Conservation (phyloP, 495 filamentous ascomycete species). For the Aspergillus wentii region DNA sequence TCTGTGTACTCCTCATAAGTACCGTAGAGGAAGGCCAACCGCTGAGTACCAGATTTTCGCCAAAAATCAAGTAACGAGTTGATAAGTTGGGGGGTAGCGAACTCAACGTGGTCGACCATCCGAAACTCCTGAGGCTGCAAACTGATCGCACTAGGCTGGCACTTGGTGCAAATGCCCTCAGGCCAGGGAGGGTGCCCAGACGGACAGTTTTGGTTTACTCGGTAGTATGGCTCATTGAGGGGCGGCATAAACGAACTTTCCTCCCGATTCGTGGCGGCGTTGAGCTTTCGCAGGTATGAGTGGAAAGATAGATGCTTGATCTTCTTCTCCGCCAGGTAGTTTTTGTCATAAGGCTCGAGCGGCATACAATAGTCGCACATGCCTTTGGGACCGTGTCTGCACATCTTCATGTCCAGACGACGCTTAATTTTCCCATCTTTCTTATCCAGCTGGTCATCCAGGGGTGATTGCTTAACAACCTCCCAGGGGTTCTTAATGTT, state of each 20-base stretch:
- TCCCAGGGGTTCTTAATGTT: slow-evolving; percentile 92
- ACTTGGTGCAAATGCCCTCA: slow-evolving; percentile 98
- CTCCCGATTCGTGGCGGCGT: slow-evolving; percentile 91
- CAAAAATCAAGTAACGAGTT: slow-evolving; percentile 88
- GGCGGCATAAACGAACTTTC: slow-evolving; percentile 97
- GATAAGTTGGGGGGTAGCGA: slow-evolving; percentile 74
- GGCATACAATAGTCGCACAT: slow-evolving; percentile 99
- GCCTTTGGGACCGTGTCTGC: slow-evolving; percentile 88
- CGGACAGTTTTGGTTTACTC: slow-evolving; percentile 83
- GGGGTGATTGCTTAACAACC: slow-evolving; percentile 73
- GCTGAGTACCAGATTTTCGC: slow-evolving; percentile 73
- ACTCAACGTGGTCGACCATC: slow-evolving; percentile 99
- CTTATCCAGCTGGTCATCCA: slow-evolving; percentile 83
- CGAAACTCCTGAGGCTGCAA: slow-evolving; percentile 89
- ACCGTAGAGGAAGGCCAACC: slow-evolving; percentile 88
- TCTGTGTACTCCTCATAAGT: slow-evolving; percentile 87
- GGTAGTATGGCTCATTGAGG: slow-evolving; percentile 87
- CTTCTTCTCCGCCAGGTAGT: slow-evolving; percentile 88
- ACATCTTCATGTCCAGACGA: slow-evolving; percentile 76
- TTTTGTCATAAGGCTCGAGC: slow-evolving; percentile 84
- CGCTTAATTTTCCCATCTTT: slow-evolving; percentile 90
- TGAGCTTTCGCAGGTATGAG: slow-evolving; percentile 88
- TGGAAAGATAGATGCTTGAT: slow-evolving; percentile 99
- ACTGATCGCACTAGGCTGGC: slow-evolving; percentile 95
- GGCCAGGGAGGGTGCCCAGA: slow-evolving; percentile 92